Percentiles rank a stretch among this genome's conserved stretches.
Conservation (phyloP, 2,329 filamentous ascomycete genomes). For the Neopestalotiopsis rosae region DNA sequence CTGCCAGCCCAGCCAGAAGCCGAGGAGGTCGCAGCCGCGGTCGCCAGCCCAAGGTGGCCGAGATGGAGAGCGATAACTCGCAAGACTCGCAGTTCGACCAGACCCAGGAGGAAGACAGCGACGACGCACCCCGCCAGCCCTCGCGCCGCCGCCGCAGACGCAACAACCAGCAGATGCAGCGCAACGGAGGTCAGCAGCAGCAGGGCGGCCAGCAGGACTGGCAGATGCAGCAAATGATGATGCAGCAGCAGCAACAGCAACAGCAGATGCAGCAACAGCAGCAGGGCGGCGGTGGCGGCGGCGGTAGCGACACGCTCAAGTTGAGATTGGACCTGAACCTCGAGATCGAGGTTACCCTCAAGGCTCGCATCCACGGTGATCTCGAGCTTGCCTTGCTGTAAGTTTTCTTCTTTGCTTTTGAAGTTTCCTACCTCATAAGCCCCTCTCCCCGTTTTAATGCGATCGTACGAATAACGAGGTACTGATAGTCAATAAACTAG, state of each 20-base stretch:
- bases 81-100: constrained; percentile 27
- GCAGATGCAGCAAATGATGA: constrained; percentile 5
- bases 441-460: background rate
- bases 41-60: background rate
- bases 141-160: constrained; percentile 25
- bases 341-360: constrained; percentile 84
- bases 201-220: constrained; percentile 1
- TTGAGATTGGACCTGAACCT: constrained; percentile 80
- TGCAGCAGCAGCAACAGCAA: constrained; percentile 13
- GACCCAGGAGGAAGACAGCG: constrained; percentile 31
- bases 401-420: constrained; percentile 33
- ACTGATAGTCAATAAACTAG: constrained; percentile 8
- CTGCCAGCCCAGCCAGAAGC: constrained; percentile 16
- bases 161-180: constrained; percentile 2
- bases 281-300: constrained; percentile 34
- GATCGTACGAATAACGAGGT: background rate
- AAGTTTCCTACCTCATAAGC: background rate
- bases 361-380: constrained; percentile 86
- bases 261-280: constrained; percentile 14
- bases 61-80: constrained; percentile 16
- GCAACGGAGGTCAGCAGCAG: background rate
- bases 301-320: constrained; percentile 68
- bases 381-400: constrained; percentile 74
- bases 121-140: constrained; percentile 28
- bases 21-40: constrained; percentile 6